Conservation (phyloP, 1,139 yeast genomes). For the Suhomyces bolitotheri region DNA sequence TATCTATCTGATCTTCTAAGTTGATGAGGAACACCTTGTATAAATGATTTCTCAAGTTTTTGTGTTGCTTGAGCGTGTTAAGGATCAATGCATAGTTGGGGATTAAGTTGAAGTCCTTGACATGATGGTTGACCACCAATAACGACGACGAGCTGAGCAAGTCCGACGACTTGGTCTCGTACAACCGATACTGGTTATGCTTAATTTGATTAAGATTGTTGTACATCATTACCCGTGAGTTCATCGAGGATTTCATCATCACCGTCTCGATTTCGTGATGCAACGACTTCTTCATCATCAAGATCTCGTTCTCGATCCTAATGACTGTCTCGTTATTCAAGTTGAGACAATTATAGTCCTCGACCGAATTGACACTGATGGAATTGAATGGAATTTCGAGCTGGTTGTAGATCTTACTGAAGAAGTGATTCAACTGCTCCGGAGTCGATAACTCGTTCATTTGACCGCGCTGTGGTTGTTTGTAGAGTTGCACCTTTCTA, state of each 20-base stretch:
- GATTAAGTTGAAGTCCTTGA: conserved; percentile 36
- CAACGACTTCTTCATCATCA: conserved; percentile 25
- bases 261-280: conserved; percentile 35
- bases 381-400: conserved; percentile 31
- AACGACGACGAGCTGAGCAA: conserved; percentile 17
- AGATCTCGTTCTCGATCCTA: conserved; percentile 35
- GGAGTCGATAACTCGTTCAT: conserved; percentile 6
- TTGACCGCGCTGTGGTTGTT: conserved; percentile 2
- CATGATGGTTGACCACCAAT: conserved; percentile 28
- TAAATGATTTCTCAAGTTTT: conserved; percentile 33
- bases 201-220: conserved; percentile 26
- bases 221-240: conserved; percentile 24
- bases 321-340: conserved; percentile 23
- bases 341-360: conserved; percentile 33
- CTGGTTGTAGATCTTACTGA: conserved; percentile 25
- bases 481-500: conserved; percentile 11
- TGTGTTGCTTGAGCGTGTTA: conserved; percentile 28
- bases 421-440: conserved; percentile 14
- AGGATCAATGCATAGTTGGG: conserved; percentile 37
- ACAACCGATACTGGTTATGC: conserved; percentile 32
- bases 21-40: conserved; percentile 42
- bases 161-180: conserved; percentile 23
- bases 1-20: conserved; percentile 42
- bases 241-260: conserved; percentile 26
- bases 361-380: conserved; percentile 29